Evolutionary conservation across 202 grass and related monocot genomes (phyloP).

Genomic region (Musa balbisiana): DNA sequence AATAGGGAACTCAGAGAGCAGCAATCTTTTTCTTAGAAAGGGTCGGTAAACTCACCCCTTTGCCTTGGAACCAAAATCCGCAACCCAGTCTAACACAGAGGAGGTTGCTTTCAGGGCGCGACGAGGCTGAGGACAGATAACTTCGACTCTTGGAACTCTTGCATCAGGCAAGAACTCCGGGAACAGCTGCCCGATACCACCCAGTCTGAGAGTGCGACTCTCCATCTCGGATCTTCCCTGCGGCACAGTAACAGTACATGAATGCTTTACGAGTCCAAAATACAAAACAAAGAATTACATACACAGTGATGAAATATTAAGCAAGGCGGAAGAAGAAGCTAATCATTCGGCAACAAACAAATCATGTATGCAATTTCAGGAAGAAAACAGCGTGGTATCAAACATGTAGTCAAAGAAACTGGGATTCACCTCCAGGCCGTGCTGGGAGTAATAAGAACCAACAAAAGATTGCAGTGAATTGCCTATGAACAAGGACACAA

Average conservation of each 20-base stretch:
- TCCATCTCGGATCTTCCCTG: slow-evolving; percentile 1
- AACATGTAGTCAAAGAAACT: neutral
- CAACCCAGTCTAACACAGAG: neutral
- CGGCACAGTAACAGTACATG: too few species aligned
- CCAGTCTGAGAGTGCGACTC: neutral
- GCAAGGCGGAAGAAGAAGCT: too few species aligned
- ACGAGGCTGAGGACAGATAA: slow-evolving; percentile 1
- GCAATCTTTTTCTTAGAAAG: neutral
- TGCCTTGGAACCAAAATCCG: neutral
- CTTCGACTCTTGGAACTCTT: slow-evolving; percentile 6
- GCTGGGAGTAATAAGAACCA: neutral
- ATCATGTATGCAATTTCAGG: too few species aligned
- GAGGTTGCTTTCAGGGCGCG: neutral
- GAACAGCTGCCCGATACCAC: neutral
- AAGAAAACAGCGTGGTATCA: too few species aligned
- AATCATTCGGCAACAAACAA: too few species aligned
- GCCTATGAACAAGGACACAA: neutral
- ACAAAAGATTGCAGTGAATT: neutral
- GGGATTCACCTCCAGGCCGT: neutral
- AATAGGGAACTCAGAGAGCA: too few species aligned
- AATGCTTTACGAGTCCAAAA: too few species aligned
- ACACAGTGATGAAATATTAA: too few species aligned
- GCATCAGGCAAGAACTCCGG: slow-evolving; percentile 2
- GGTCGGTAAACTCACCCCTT: neutral
- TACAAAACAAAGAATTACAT: too few species aligned